Base-by-base conservation (phyloP, 441 rosid genomes). In the Jatropha podagrica region DNA sequence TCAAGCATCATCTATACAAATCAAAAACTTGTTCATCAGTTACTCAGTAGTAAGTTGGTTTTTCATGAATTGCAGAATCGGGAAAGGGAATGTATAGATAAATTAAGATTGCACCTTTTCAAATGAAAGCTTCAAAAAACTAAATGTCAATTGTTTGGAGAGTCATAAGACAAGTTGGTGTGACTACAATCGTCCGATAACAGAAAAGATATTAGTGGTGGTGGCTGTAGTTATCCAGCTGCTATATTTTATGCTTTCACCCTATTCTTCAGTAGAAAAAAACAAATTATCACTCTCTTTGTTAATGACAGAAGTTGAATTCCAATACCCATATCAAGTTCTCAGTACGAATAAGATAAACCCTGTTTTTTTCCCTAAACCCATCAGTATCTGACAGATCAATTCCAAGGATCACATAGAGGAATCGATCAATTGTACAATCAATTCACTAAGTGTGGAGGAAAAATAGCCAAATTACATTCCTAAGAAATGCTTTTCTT, bases 401-500 rank as follows among this genome's bases (percentile, higher is more conserved):
- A n/a, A 27, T 27, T 42, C 65, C 65, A 61, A 58, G 49, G 18
- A 68, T 27, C 58, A 40, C 26, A 10, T 3, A 65, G n/a, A 41
- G 42, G 51, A 65, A 48, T 14, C 26, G 9, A 67, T 48, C 56
- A 20, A 46, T 48, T 67, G 11, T n/a, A 5, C 72, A 37, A 18
- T 55, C 17, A 17, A 20, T 69, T 69, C 52, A 26, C 61, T n/a
- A 6, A 5, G 49, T 11, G 7, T 11, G 5, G 32, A 51, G 58
- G 20, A 48, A 1, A 49, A 13, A 14, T 49, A 51, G 48, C 38
- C 55, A 7, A 38, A 54, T 38, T 70, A 54, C 17, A 38, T 56
- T 38, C 23, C 63, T 2, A 14, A 40, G 23, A 58, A 61, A 27
- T 44, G 7, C 41, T 15, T n/a, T 20, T 70, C 51, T 88, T 79